Evolutionary conservation across 345 rosid genomes (phyloP), one percentile per base, ranked within the genome.

Genomic region (Heritiera littoralis): DNA sequence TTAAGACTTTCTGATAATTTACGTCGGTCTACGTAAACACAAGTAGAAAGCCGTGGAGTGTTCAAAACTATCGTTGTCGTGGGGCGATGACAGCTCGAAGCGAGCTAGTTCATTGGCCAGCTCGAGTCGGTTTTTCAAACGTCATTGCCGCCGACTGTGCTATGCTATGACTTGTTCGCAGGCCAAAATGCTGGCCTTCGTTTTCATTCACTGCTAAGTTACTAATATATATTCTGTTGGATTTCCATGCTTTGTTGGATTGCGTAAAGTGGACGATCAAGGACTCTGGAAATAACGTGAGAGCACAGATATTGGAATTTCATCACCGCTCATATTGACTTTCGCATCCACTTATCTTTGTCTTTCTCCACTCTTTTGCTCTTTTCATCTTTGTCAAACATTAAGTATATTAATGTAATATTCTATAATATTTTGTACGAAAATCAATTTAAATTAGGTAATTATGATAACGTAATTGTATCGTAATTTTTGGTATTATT

Each of bases 301-400:
- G 1, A 20, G 32, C 43, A 56, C 80, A 74, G n/a, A 65, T 17
- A 63, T 71, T 80, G 77, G 85, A 78, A 82, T 63, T 80, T 70
- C 66, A 52, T 55, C 63, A 48, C 85, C 77, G 0, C n/a, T 75
- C 40, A 8, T 59, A 1, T 74, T 81, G 78, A 83, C 85, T 81
- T 81, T 63, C 41, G 55, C 0, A 14, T 51, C 75, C 49, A 23
- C 54, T 69, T 64, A 7, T 30, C 3, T 23, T 60, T 12, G 40
- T 30, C 23, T 52, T 30, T 43, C 2, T 11, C 49, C 6, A n/a
- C 13, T 48, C 6, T 3, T 2, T 1, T 48, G 8, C 61, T 45
- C 5, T 48, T 12, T 72, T 56, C 49, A 40, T 6, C 35, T 56
- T 40, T 43, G 43, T 46, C 68, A 68, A 80, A 55, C 43, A 58